Conservation (phyloP, 1,284 basidiomycete genomes). For the Malassezia vespertilionis region DNA sequence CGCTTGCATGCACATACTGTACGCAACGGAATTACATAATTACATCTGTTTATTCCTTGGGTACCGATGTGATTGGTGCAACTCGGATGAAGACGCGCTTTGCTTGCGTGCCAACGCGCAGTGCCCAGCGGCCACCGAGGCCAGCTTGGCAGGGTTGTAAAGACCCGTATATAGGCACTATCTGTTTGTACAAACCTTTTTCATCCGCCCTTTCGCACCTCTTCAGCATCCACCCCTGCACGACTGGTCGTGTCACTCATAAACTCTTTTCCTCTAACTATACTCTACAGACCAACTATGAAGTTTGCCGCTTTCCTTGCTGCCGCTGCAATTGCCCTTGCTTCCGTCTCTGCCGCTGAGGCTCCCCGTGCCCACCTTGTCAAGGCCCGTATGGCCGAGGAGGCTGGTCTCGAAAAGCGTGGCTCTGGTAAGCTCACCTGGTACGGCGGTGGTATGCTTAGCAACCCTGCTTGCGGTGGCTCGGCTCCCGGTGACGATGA, state of each 20-base stretch:
- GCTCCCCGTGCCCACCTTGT: slow-evolving; percentile 23
- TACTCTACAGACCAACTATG: slow-evolving; percentile 17
- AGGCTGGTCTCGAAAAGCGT: slow-evolving; percentile 21
- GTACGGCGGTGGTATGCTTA: slow-evolving; percentile 34
- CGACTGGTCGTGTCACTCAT: slow-evolving; percentile 18
- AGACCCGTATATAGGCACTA: too few relatives aligned
- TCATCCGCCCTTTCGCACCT: slow-evolving; percentile 2
- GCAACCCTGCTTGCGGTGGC: slow-evolving; percentile 39
- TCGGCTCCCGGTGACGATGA: slow-evolving; percentile 26
- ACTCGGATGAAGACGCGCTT: too few relatives aligned
- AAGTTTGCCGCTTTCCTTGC: slow-evolving; percentile 27
- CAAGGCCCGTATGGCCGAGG: slow-evolving; percentile 22
- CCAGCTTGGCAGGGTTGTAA: too few relatives aligned
- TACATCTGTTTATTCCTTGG: too few relatives aligned
- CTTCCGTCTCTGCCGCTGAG: slow-evolving; percentile 11
- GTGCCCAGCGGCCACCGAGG: too few relatives aligned
- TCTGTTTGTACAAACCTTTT: too few relatives aligned
- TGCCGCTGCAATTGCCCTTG: slow-evolving; percentile 19
- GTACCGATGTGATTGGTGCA: too few relatives aligned
- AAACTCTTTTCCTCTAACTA: slow-evolving; percentile 1
- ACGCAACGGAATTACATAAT: slow-evolving; percentile 9
- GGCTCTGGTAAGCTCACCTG: slow-evolving; percentile 26
- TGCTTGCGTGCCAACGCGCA: too few relatives aligned
- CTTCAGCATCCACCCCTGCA: slow-evolving; percentile 6
- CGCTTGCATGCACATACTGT: not conserved